Base-by-base conservation (phyloP, 129 eudicot species). In the Tagetes erecta region DNA sequence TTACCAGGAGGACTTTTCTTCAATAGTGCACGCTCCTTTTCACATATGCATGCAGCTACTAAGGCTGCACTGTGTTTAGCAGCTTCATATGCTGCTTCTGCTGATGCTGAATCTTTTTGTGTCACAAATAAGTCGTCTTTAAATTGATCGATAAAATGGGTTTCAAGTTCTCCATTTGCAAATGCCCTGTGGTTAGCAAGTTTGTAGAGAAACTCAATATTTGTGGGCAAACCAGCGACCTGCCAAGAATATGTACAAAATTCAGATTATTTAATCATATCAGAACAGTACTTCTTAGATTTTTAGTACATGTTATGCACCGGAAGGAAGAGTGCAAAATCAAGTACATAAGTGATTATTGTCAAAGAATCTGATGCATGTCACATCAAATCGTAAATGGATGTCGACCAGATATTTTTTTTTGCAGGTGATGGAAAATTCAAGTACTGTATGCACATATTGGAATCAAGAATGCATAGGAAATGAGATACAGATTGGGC, bases 211-310 rank as follows among this genome's bases (percentile, higher is more conserved):
- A 95, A 95, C 84, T 85, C 89, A 39, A 95, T 88, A 78, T 95
- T 95, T 63, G 99, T 95, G 55, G 99, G 99, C 86, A 95, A 66
- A 73, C 99, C 99, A 31, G 96, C 99, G 75, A 95, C 95, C 99
- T 95, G 89, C 27, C 37, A 76, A 36, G 68, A 77, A 10, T 8
- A 75, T 40, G 64, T 70, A 64, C 67, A 59, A 57, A 36, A 77
- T 40, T 56, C 49, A 31, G 66, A 30, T 10, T 5, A 72, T 42
- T 55, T n/a, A 63, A 72, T 33, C 69, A 40, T 39, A 12, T 36
- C 44, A 62, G 33, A 62, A 34, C 42, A 35, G 42, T 62, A 62
- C 20, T 36, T 35, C 4, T 3, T 30, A 36, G 36, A 62, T 4
- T 62, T 62, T 35, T 36, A 34, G 14, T 30, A 36, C 30, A 11